Base-by-base conservation (phyloP, 208 protist genomes). In the Endotrypanum monterogeii region DNA sequence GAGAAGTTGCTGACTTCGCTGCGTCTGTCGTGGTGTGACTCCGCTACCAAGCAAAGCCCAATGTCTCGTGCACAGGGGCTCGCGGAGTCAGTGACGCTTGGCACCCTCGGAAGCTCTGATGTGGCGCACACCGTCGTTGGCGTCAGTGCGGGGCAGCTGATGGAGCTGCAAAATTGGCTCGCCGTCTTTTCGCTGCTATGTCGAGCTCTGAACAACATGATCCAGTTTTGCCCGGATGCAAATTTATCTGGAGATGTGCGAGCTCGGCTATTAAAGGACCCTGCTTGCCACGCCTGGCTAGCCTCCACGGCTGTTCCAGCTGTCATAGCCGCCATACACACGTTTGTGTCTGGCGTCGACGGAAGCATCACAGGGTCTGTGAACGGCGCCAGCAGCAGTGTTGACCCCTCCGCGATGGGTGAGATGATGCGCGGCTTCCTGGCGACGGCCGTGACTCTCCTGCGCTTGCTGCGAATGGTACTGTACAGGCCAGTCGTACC, bases 181-280 rank as follows among this genome's bases (percentile, higher is more conserved):
- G 70, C 79, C 1, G 70, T 90, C 46, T 83, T 97, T 55, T 84
- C 87, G 62, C 91, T 94, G 71, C 30, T 94, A 50, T 80, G 85
- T 32, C 80, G 86, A 18, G 82, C 92, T 58, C 63, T 91, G 35
- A 70, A 89, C 55, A 97, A 97, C 81, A 81, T 97, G 57, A 82
- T 83, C 8, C 85, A 94, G 67, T 97, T 89, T 70, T 82, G 88
- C 82, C 71, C 84, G 51, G 70, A 82, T 25, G 76, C 66, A 23
- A 57, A 68, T n/a, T 67, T 75, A 18, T 79, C 76, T 18, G 67
- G 73, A 48, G 75, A 71, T 44, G 76, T 94, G 71, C 89, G 92
- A 71, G 68, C 82, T 65, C 75, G 71, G 32, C 57, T 86, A 48
- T 48, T 89, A 28, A 23, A 57, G 35, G 71, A 78, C 44, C 54